Conservation (phyloP, 345 rosid species). For the Pseudoturritis turrita region DNA sequence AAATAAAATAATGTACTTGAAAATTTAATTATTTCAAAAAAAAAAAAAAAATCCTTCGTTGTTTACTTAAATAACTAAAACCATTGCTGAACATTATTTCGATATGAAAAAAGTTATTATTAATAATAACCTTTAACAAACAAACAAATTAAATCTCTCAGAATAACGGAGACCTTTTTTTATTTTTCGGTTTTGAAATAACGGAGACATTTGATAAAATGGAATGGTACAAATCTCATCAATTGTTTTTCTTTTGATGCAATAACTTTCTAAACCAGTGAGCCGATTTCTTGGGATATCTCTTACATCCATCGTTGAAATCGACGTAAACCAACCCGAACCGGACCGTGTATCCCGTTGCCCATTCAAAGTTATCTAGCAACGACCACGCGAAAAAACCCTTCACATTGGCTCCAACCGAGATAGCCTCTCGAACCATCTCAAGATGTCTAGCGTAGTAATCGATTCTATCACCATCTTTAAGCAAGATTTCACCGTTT, state of each 20-base stretch:
- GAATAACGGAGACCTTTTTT: not conserved
- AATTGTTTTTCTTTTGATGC: not conserved
- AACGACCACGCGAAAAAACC: slow-evolving; percentile 33
- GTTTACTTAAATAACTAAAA: no score
- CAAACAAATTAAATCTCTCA: not conserved
- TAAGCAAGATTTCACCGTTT: not conserved
- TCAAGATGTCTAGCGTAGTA: slow-evolving; percentile 28
- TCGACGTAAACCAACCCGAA: slow-evolving; percentile 26
- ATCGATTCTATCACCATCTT: slow-evolving; percentile 28
- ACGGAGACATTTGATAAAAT: not conserved
- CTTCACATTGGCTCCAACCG: slow-evolving; percentile 22
- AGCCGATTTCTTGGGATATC: slow-evolving; percentile 24
- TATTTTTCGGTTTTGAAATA: no score
- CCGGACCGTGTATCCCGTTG: slow-evolving; percentile 17
- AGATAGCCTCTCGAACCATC: slow-evolving; percentile 23
- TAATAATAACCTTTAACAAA: not conserved
- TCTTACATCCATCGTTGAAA: not conserved
- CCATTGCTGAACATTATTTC: not conserved
- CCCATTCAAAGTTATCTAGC: slow-evolving; percentile 30
- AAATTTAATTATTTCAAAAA: no score
- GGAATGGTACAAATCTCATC: not conserved
- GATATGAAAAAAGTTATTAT: not conserved
- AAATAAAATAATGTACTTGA: no score
- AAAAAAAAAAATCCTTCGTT: no score
- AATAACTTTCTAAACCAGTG: slow-evolving; percentile 22